Conservation (phyloP, 129 eudicot species). For the Tagetes erecta region DNA sequence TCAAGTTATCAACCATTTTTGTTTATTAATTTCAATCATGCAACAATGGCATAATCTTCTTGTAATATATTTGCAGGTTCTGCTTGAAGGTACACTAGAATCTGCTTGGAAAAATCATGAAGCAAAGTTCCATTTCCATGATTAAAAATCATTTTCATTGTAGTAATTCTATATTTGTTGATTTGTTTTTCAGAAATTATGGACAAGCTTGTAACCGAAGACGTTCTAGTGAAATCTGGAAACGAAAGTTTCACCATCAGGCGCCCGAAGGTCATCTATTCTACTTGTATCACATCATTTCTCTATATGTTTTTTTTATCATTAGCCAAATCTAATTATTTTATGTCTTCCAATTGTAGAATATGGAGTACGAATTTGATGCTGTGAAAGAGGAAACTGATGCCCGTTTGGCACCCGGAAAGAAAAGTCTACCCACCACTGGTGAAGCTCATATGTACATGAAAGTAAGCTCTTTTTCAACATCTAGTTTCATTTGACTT, state of each 20-base stretch:
- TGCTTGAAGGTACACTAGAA: constrained; percentile 74
- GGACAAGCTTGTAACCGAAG: constrained; percentile 80
- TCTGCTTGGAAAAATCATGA: constrained; percentile 13
- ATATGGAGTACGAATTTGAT: constrained; percentile 73
- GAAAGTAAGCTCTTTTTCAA: constrained; percentile 55
- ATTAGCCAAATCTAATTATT: constrained; percentile 12
- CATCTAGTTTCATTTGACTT: constrained; percentile 5
- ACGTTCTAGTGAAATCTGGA: constrained; percentile 53
- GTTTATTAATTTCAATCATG: constrained; percentile 19
- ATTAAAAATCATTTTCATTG: not conserved
- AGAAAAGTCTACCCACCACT: constrained; percentile 35
- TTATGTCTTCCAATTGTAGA: constrained; percentile 40
- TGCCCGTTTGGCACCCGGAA: constrained; percentile 37
- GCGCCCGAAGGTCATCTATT: constrained; percentile 54
- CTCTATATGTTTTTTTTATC: constrained; percentile 6
- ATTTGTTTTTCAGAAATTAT: constrained; percentile 55
- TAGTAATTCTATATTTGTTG: not conserved
- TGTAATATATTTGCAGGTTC: constrained; percentile 54
- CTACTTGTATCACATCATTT: constrained; percentile 11
- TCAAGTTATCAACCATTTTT: not conserved
- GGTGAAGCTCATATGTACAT: constrained; percentile 74
- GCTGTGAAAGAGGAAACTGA: constrained; percentile 88
- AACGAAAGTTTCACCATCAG: constrained; percentile 50
- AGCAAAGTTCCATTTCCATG: not conserved
- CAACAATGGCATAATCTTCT: constrained; percentile 11